Percentiles rank a stretch among this genome's conserved stretches.
These are phyloP conservation scores for Phytophthora litchii DNA, from an alignment of 352 stramenopile genomes.

Conservation along the genomic window DNA sequence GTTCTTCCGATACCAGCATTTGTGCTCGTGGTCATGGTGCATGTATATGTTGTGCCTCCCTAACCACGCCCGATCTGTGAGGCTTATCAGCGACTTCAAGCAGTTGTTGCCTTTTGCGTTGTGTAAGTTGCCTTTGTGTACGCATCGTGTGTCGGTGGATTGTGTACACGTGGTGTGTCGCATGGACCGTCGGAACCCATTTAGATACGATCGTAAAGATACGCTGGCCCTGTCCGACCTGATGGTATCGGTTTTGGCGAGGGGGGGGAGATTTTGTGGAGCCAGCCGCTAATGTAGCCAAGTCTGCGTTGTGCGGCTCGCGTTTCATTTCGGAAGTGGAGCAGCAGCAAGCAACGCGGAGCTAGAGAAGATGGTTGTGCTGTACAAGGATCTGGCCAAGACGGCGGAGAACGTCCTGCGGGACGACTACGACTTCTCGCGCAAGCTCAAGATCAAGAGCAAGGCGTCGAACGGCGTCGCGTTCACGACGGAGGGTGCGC, in stretches of 20 bases:
- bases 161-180: constrained; percentile 5
- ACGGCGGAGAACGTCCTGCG: constrained; percentile 73
- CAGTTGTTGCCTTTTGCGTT: not conserved
- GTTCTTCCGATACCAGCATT: not conserved
- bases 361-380: constrained; percentile 52
- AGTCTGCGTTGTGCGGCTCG: constrained; percentile 35
- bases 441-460: constrained; percentile 86
- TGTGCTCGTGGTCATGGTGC: not conserved
- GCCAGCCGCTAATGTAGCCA: constrained; percentile 10
- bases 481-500: constrained; percentile 77
- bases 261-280: constrained; percentile 32
- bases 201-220: constrained; percentile 19
- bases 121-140: constrained; percentile 8
- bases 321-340: constrained; percentile 58
- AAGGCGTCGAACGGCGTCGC: constrained; percentile 75
- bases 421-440: constrained; percentile 82
- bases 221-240: constrained; percentile 4
- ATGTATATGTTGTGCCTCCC: no score
- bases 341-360: constrained; percentile 14
- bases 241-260: constrained; percentile 4
- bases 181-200: constrained; percentile 4
- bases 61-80: not conserved
- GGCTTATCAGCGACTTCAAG: not conserved
- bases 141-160: not conserved
- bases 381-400: constrained; percentile 88